Conservation (phyloP, 257 asterid species). For the Gentiana straminea region DNA sequence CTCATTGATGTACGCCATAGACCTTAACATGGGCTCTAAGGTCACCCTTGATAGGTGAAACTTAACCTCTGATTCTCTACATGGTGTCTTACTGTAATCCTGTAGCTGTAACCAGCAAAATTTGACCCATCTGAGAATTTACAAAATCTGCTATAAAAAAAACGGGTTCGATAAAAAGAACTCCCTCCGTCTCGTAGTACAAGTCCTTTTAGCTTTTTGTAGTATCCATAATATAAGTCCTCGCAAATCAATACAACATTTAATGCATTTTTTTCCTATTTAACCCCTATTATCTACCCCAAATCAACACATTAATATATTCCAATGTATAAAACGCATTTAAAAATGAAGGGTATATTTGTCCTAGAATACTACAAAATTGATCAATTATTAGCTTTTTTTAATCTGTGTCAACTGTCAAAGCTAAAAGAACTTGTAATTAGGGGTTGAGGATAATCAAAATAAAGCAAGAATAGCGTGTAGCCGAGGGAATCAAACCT, state of each 20-base stretch:
- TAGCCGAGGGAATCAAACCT: slow-evolving; percentile 39
- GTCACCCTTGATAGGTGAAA: slow-evolving; percentile 65
- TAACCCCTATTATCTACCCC: no score
- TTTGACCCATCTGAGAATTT: slow-evolving; percentile 1
- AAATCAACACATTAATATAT: slow-evolving; percentile 1
- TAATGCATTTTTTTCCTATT: no score
- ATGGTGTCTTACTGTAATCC: slow-evolving; percentile 51
- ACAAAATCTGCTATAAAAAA: neutral
- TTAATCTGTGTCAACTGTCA: no score
- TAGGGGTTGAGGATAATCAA: neutral
- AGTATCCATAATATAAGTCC: no score
- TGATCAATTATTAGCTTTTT: no score
- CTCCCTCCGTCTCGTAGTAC: no score
- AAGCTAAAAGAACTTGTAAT: no score
- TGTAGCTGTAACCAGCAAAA: slow-evolving; percentile 46
- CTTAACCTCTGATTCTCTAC: slow-evolving; percentile 70
- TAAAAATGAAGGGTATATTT: neutral
- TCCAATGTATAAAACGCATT: neutral
- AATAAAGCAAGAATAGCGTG: neutral
- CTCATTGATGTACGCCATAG: slow-evolving; percentile 85
- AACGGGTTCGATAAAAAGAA: no score
- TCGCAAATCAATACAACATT: no score
- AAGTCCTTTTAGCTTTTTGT: no score
- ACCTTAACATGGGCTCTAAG: slow-evolving; percentile 79
- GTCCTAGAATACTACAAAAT: no score